A percentile compares a stretch with the other conserved stretches of the same genome.
Evolutionary conservation across 768 basidiomycete genomes (phyloP).

Genomic region (Podaxis mareebaensis): DNA sequence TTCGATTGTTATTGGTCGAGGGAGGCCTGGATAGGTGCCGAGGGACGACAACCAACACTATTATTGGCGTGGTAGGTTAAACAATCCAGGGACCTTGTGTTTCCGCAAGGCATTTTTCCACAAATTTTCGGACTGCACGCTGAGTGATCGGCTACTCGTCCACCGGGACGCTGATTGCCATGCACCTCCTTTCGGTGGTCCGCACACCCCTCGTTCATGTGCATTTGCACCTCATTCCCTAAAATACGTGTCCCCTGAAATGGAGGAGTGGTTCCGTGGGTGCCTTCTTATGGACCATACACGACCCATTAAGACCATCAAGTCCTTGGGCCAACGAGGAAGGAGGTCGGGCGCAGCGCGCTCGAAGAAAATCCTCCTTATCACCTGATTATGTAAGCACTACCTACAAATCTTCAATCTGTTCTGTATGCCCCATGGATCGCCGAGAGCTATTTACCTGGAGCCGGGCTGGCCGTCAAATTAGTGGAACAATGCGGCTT

Average conservation of each 20-base stretch:
- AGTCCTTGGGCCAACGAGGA: background rate
- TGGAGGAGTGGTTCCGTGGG: background rate
- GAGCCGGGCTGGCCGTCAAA: background rate
- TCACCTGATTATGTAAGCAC: background rate
- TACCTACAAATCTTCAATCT: background rate
- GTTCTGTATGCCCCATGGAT: background rate
- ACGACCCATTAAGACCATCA: background rate
- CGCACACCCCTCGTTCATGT: background rate
- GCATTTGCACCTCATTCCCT: background rate
- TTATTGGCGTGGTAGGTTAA: conserved; percentile 1
- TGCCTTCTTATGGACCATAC: background rate
- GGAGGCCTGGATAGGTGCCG: conserved; percentile 2
- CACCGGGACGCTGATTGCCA: background rate
- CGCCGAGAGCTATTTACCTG: background rate
- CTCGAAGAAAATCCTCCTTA: background rate
- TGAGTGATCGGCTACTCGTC: background rate
- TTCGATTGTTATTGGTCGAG: conserved; percentile 7
- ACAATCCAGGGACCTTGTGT: background rate
- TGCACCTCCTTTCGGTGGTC: background rate
- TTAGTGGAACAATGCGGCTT: too few relatives aligned
- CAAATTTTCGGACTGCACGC: background rate
- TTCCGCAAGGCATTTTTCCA: background rate
- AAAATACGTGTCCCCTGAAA: background rate
- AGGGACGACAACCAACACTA: background rate
- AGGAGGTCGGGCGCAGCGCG: background rate